Evolutionary conservation across 148 eudicot genomes (phyloP).

Genomic region (Oxyria digyna): DNA sequence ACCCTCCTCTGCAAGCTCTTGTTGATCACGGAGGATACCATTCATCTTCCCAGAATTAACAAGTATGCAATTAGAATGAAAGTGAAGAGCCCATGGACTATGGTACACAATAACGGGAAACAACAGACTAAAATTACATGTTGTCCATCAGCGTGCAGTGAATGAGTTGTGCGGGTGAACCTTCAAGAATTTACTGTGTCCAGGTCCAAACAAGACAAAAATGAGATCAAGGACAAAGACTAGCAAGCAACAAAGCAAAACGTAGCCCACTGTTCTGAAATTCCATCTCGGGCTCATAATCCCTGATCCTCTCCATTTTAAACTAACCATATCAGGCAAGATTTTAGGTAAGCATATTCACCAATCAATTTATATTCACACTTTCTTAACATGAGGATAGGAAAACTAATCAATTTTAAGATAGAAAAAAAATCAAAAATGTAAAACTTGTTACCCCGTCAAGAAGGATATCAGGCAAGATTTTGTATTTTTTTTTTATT

Average conservation of each 20-base stretch:
- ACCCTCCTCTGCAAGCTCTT: conserved; percentile 84
- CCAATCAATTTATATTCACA: too few relatives aligned
- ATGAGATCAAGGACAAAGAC: conserved; percentile 52
- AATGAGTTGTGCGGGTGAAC: conserved; percentile 32
- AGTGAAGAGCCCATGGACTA: conserved; percentile 69
- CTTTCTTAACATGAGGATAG: too few relatives aligned
- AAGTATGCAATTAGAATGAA: conserved; percentile 41
- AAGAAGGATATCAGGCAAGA: too few relatives aligned
- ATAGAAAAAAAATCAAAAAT: too few relatives aligned
- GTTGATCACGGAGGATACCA: conserved; percentile 68
- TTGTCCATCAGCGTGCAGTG: conserved; percentile 15
- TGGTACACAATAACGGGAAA: conserved; percentile 78
- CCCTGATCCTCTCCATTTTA: conserved; percentile 47
- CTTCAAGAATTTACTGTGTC: conserved; percentile 15
- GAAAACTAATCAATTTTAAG: too few relatives aligned
- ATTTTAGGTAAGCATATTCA: too few relatives aligned
- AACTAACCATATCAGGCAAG: too few relatives aligned
- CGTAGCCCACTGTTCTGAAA: conserved; percentile 42
- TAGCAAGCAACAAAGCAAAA: conserved; percentile 69
- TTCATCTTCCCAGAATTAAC: conserved; percentile 67
- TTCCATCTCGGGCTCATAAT: conserved; percentile 65
- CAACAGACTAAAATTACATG: conserved; percentile 46
- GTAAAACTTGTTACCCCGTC: too few relatives aligned
- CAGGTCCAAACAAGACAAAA: conserved; percentile 51
- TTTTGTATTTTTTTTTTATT: too few relatives aligned